phyloP scores from a whole-genome alignment of 768 basidiomycete genomes.

The Cystobasidium ongulense region DNA sequence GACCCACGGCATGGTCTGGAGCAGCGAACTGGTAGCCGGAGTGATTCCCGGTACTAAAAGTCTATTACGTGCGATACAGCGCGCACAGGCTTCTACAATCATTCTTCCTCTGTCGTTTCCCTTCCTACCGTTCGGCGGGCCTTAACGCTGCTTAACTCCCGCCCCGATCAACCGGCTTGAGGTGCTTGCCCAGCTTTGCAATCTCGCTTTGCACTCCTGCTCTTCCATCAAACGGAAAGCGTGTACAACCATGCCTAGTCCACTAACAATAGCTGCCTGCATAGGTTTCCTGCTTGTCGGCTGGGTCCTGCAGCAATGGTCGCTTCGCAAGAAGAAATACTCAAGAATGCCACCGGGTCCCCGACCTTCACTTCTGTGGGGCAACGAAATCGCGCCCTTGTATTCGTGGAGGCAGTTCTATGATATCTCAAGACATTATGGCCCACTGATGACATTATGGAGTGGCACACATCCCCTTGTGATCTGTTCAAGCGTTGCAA shows the following conservation, averaged over 20 bases:
- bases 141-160: too few relatives aligned
- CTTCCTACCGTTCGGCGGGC: not conserved
- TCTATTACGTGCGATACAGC: not conserved
- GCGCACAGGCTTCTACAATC: not conserved
- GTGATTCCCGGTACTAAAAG: too few relatives aligned
- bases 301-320: not conserved
- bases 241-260: not conserved
- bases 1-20: too few relatives aligned
- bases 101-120: not conserved
- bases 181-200: not conserved
- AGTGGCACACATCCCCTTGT: not conserved
- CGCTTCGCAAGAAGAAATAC: not conserved
- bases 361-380: not conserved
- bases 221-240: not conserved
- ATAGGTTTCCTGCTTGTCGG: not conserved
- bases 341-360: slow-evolving; percentile 17
- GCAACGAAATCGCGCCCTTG: slow-evolving; percentile 18
- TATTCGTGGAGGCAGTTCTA: slow-evolving; percentile 26
- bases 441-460: slow-evolving; percentile 17
- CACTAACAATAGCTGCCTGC: not conserved
- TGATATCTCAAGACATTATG: slow-evolving; percentile 8
- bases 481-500: not conserved
- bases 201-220: not conserved
- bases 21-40: too few relatives aligned
- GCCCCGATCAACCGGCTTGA: too few relatives aligned